Evolutionary conservation across 2,329 filamentous ascomycete species (phyloP).

Genomic region (Metarhizium brunneum): DNA sequence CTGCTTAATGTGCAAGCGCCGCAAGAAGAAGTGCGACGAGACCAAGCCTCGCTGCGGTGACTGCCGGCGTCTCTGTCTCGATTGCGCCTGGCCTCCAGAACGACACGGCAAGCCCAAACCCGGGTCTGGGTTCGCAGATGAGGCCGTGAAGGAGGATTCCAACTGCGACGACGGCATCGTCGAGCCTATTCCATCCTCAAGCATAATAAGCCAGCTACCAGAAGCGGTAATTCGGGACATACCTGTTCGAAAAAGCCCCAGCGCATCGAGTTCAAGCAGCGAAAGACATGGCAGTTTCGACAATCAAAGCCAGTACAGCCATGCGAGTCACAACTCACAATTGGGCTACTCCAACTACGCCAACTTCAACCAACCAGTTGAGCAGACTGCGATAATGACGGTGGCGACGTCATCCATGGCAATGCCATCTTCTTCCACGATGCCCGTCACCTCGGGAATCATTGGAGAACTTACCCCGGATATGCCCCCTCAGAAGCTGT

Average conservation of each 20-base stretch:
- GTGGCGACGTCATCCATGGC: conserved; percentile 5
- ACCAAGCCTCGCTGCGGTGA: conserved; percentile 31
- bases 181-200: background rate
- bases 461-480: conserved; percentile 10
- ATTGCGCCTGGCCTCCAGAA: conserved; percentile 21
- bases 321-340: conserved; percentile 3
- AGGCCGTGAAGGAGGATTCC: conserved; percentile 1
- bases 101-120: conserved; percentile 12
- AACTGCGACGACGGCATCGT: background rate
- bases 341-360: background rate
- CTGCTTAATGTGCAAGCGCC: conserved; percentile 34
- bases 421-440: background rate
- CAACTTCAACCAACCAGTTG: conserved; percentile 3
- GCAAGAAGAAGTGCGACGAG: conserved; percentile 41
- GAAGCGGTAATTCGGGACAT: conserved; percentile 10
- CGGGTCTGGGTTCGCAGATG: conserved; percentile 5
- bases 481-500: conserved; percentile 8
- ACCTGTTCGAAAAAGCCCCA: conserved; percentile 12
- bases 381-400: conserved; percentile 4
- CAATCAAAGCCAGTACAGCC: conserved; percentile 8
- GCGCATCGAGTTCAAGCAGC: conserved; percentile 11
- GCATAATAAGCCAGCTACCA: background rate
- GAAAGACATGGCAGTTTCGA: conserved; percentile 10
- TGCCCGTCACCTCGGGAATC: conserved; percentile 5
- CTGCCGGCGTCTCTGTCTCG: conserved; percentile 25